These are phyloP conservation scores for Berberis vulgaris DNA, from an alignment of 164 flowering plant genomes.

Conservation along the genomic window DNA sequence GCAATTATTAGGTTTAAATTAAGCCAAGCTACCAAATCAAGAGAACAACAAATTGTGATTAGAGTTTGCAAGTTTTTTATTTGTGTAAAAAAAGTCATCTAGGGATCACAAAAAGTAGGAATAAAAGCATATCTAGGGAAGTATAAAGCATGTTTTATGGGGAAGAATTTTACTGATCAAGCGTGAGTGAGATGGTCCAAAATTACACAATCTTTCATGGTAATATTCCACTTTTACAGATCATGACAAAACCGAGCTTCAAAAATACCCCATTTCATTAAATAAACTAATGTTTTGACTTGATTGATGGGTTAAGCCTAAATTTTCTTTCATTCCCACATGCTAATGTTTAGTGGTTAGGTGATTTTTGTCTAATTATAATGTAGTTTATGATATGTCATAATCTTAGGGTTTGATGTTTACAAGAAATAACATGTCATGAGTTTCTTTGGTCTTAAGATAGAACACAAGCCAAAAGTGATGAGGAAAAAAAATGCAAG, in stretches of 20 bases:
- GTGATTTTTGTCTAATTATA: too few species aligned
- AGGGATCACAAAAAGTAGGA: constrained; percentile 22
- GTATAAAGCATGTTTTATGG: constrained; percentile 10
- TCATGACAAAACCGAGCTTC: constrained; percentile 11
- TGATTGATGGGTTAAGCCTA: neutral
- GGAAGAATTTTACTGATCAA: constrained; percentile 27
- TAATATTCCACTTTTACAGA: constrained; percentile 15
- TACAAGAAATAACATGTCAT: too few species aligned
- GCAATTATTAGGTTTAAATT: neutral
- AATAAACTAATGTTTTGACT: neutral
- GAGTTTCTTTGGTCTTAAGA: too few species aligned
- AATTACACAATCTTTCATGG: constrained; percentile 26
- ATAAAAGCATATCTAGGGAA: constrained; percentile 12
- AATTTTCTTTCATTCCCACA: neutral
- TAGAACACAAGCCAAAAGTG: too few species aligned
- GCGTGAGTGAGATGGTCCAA: constrained; percentile 21
- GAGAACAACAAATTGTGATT: neutral
- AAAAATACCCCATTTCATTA: constrained; percentile 1
- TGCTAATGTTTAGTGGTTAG: too few species aligned
- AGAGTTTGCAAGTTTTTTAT: neutral
- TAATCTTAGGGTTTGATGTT: too few species aligned
- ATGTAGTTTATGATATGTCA: too few species aligned
- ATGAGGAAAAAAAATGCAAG: too few species aligned
- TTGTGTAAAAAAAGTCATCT: neutral
- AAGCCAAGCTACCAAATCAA: neutral